These are phyloP conservation scores for Salix koriyanagi DNA, from an alignment of 345 rosid species.

Conservation along the genomic window DNA sequence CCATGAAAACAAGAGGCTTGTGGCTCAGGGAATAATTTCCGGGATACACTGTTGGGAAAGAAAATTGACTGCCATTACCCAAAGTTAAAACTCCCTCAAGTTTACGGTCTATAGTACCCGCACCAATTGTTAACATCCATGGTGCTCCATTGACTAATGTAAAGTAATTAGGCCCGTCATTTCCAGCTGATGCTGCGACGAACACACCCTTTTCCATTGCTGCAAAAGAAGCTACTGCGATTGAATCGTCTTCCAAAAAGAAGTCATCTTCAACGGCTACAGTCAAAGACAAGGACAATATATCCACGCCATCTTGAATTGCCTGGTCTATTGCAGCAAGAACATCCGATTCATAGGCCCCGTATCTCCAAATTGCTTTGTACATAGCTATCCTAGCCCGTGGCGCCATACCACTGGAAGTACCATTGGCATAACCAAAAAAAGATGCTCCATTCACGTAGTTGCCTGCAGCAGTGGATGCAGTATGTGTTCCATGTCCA, in stretches of 20 bases:
- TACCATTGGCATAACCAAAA: conserved; percentile 40
- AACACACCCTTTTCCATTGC: conserved; percentile 32
- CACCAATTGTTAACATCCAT: conserved; percentile 40
- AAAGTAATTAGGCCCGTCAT: conserved; percentile 30
- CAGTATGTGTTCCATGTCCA: conserved; percentile 50
- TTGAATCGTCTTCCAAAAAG: conserved; percentile 26
- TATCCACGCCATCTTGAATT: conserved; percentile 41
- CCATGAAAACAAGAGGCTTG: conserved; percentile 29
- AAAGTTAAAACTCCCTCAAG: conserved; percentile 32
- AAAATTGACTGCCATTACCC: conserved; percentile 22
- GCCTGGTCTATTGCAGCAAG: conserved; percentile 54
- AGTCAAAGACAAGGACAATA: conserved; percentile 39
- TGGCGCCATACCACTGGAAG: conserved; percentile 40
- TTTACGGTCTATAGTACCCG: conserved; percentile 34
- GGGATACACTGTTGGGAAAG: conserved; percentile 29
- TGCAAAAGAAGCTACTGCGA: conserved; percentile 44
- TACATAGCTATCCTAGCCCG: conserved; percentile 37
- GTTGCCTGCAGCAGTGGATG: conserved; percentile 48
- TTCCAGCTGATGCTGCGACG: conserved; percentile 50
- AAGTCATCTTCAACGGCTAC: background rate
- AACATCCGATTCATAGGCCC: conserved; percentile 35
- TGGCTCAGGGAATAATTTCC: conserved; percentile 24
- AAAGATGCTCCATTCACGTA: conserved; percentile 34
- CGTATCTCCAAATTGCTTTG: conserved; percentile 35
- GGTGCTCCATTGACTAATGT: conserved; percentile 40